Evolutionary conservation across 1,139 yeast species (phyloP), one percentile per base, ranked within the genome.

Genomic region (Protomyces macrosporus): DNA sequence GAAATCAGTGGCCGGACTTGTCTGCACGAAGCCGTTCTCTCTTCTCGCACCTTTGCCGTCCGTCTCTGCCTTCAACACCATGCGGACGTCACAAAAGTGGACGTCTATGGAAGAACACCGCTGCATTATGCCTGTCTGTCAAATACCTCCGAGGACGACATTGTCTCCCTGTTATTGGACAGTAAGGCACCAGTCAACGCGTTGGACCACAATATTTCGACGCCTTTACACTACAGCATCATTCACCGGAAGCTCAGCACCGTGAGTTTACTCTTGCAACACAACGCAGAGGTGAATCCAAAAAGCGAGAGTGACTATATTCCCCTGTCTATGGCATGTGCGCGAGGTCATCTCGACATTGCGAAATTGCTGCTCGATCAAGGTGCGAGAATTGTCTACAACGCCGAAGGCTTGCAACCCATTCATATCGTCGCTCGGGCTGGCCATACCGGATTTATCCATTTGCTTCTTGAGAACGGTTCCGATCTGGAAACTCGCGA

Each of bases 301-400:
- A 74, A 76, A 45, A 69, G 76, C 4, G 80, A 76, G 65, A 73
- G 75, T 62, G 78, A 75, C 64, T 90, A 90, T 72, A 81, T 90
- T 55, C 98, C 98, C 0, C 79, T 93, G 51, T 90, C 89, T 71
- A 84, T 88, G 72, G 97, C 98, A 0, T 93, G 98, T 74, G 87
- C 88, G 71, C 82, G 84, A 67, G 97, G 97, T 6, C 85, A 88
- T 69, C 82, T 81, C 68, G 83, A 83, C 65, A 87, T 90, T 3
- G 86, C 90, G 32, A 83, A 86, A 69, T 78, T 84, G 67, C 76
- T 90, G 32, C 76, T 85, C 48, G 75, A 75, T 36, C 72, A 75
- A 61, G 69, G 74, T 71, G 66, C 72, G 72, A 64, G 73, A 14
- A 75, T 77, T 65, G 67, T 74, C 67, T 85, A 83, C 67, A 95